Evolutionary conservation across 2,329 filamentous ascomycete species (phyloP).

Genomic region (Pseudocercospora fijiensis): DNA sequence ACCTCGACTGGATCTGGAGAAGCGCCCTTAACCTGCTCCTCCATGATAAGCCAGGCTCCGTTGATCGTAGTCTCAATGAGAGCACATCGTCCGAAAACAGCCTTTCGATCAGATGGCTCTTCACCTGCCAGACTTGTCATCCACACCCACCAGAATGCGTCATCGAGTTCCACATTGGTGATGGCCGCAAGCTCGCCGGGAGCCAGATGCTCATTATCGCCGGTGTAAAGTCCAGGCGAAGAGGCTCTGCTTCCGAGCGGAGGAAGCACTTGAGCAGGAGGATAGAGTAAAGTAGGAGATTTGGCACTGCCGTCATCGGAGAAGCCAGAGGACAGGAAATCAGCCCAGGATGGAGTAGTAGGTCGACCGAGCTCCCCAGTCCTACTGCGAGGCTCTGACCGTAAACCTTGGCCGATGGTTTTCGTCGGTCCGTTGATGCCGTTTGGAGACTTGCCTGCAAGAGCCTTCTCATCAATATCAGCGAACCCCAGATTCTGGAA

Average conservation of each 20-base stretch:
- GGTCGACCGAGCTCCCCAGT: slow-evolving; percentile 71
- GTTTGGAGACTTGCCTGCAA: slow-evolving; percentile 23
- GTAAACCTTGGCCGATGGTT: slow-evolving; percentile 52
- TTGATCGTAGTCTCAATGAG: slow-evolving; percentile 85
- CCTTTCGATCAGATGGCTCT: slow-evolving; percentile 80
- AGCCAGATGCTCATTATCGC: slow-evolving; percentile 73
- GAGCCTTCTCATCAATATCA: slow-evolving; percentile 55
- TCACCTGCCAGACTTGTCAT: slow-evolving; percentile 93
- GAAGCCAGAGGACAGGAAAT: slow-evolving; percentile 94
- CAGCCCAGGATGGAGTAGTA: slow-evolving; percentile 96
- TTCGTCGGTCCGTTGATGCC: slow-evolving; percentile 27
- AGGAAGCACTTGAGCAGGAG: slow-evolving; percentile 86
- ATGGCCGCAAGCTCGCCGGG: slow-evolving; percentile 95
- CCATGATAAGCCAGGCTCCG: slow-evolving; percentile 89
- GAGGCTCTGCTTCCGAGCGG: slow-evolving; percentile 56
- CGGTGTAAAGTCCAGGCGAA: slow-evolving; percentile 30
- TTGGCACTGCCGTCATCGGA: slow-evolving; percentile 66
- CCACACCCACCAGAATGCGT: slow-evolving; percentile 99
- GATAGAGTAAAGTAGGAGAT: slow-evolving; percentile 64
- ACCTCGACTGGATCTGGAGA: slow-evolving; percentile 79
- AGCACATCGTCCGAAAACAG: slow-evolving; percentile 90
- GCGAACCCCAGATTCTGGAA: slow-evolving; percentile 95
- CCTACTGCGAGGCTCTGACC: slow-evolving; percentile 65
- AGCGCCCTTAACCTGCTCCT: slow-evolving; percentile 93
- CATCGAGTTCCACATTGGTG: slow-evolving; percentile 78